Evolutionary conservation across 768 basidiomycete genomes (phyloP), one percentile per base, ranked within the genome.

Genomic region (Antrodiella citrinella): DNA sequence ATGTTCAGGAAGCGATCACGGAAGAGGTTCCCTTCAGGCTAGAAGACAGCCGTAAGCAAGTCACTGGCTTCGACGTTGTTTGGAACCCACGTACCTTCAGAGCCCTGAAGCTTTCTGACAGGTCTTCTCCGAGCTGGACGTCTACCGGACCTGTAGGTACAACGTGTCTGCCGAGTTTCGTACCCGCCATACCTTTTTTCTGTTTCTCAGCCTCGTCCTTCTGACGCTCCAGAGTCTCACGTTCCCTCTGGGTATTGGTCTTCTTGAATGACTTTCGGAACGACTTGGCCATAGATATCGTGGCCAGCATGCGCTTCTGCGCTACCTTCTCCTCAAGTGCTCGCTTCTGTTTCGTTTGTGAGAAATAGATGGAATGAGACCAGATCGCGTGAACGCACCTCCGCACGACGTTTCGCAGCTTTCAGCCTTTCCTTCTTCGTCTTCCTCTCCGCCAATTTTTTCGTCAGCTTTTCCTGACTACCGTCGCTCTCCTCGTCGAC

Each of bases 1-100:
- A 96, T 69, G 62, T 86, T 91, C 24, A 84, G 66, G 70, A 91
- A 92, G 1, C 91, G 80, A 63, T 96, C 93, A 20, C 82, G 77
- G 76, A 95, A 95, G 26, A 93, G 69, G 62, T 95, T 96, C 21
- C 93, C 93, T 71, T 96, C 92, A 15, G 90, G 89, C 92, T 95
- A 53, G 25, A 46, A 19, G 18, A 44, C 13, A 35, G 30, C 38
- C 35, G 35, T 38, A 38, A 18, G n/a, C n/a, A n/a, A n/a, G n/a
- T n/a, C n/a, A n/a, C n/a, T n/a, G n/a, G n/a, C n/a, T n/a, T n/a
- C n/a, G n/a, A n/a, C n/a, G n/a, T n/a, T n/a, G n/a, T n/a, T n/a
- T n/a, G n/a, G n/a, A n/a, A n/a, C n/a, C n/a, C n/a, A 67, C 76
- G 40, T 47, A 89, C 92, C 82, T 92, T 92, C 59, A 97, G 68